These are phyloP conservation scores for Leccinum pellstonianum DNA, from an alignment of 768 basidiomycete species.

Conservation along the genomic window DNA sequence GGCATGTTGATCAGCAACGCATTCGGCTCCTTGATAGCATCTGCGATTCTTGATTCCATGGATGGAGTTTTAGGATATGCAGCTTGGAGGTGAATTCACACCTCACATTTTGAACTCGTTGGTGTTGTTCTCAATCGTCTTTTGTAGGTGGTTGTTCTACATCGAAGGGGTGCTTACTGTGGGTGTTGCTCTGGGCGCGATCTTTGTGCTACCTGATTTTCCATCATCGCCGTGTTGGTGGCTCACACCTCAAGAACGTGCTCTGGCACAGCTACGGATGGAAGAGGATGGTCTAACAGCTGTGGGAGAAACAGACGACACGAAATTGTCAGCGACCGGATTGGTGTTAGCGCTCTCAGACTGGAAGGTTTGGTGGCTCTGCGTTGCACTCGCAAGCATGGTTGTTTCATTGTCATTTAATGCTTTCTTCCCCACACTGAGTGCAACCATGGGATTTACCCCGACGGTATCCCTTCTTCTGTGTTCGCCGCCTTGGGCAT, in stretches of 20 bases:
- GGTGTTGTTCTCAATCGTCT: not conserved
- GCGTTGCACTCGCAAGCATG: constrained; percentile 58
- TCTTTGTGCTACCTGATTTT: constrained; percentile 74
- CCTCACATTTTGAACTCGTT: not conserved
- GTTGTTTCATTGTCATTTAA: constrained; percentile 68
- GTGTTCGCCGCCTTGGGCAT: constrained; percentile 68
- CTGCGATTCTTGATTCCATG: constrained; percentile 71
- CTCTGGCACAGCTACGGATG: constrained; percentile 59
- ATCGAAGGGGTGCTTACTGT: constrained; percentile 61
- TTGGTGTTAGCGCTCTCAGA: constrained; percentile 63
- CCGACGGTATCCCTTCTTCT: constrained; percentile 67
- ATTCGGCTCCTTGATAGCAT: constrained; percentile 76
- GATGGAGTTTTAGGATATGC: constrained; percentile 63
- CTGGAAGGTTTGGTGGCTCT: constrained; percentile 84
- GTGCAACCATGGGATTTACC: constrained; percentile 66
- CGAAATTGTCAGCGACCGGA: constrained; percentile 39
- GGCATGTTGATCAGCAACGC: constrained; percentile 80
- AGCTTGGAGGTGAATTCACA: constrained; percentile 61
- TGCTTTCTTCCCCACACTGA: constrained; percentile 77
- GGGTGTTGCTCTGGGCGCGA: constrained; percentile 48
- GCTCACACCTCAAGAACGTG: constrained; percentile 56
- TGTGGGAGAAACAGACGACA: constrained; percentile 40
- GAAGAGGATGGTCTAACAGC: constrained; percentile 62
- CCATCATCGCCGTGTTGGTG: constrained; percentile 58
- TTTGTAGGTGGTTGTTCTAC: constrained; percentile 67